Percentiles rank a stretch among this genome's conserved stretches.
Evolutionary conservation across 2,329 filamentous ascomycete species (phyloP).

Genomic region (Fusarium sp.): DNA sequence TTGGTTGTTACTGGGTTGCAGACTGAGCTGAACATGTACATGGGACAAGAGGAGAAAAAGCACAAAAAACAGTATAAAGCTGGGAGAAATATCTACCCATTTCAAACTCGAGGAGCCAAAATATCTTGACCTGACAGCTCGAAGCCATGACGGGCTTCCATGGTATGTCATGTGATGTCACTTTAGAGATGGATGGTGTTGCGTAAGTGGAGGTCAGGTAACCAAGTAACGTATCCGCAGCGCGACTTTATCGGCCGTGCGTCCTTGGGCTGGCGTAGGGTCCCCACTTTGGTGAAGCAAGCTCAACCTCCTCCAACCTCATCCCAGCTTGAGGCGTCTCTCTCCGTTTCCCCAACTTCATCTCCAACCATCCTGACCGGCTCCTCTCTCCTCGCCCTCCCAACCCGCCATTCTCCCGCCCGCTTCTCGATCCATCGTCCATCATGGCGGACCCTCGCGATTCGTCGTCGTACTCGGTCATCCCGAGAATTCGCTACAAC

Average conservation of each 20-base stretch:
- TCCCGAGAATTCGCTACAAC: constrained; percentile 88
- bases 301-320: constrained; percentile 60
- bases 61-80: neutral
- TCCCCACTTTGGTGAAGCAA: constrained; percentile 58
- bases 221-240: constrained; percentile 8
- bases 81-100: neutral
- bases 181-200: constrained; percentile 28
- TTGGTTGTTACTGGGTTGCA: neutral
- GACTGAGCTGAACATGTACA: neutral
- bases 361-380: constrained; percentile 41
- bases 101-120: neutral
- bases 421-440: constrained; percentile 45
- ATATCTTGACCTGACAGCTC: no score
- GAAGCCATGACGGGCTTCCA: constrained; percentile 9
- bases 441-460: constrained; percentile 72
- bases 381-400: constrained; percentile 37
- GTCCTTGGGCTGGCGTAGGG: constrained; percentile 48
- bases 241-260: constrained; percentile 48
- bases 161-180: constrained; percentile 60
- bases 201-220: constrained; percentile 15
- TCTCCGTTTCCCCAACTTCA: constrained; percentile 43
- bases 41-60: neutral
- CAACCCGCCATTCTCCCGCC: constrained; percentile 32
- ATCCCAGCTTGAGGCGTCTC: constrained; percentile 48
- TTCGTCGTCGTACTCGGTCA: constrained; percentile 72